Conservation (phyloP, 2,329 filamentous ascomycete genomes). For the Clarireedia sp. region DNA sequence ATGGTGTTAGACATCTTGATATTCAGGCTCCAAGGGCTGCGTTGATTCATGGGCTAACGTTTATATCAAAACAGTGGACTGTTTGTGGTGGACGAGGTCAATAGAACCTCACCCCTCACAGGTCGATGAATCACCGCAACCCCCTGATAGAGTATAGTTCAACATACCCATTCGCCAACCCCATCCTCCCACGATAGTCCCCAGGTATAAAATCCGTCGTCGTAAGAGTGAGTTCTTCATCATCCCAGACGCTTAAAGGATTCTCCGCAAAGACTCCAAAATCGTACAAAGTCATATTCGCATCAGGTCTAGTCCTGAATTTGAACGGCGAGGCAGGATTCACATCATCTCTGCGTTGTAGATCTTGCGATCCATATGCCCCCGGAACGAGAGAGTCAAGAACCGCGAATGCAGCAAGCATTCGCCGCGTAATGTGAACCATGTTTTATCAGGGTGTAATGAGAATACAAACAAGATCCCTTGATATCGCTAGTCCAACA, state of each 20-base stretch:
- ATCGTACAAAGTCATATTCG: neutral
- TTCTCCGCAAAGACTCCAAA: constrained; percentile 6
- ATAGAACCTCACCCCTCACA: neutral
- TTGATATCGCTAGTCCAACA: no score
- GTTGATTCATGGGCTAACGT: no score
- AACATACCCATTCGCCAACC: constrained; percentile 16
- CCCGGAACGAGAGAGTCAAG: neutral
- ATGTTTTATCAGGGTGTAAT: no score
- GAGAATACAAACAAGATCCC: no score
- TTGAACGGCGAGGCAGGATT: constrained; percentile 11
- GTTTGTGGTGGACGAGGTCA: neutral
- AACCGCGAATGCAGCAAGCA: no score
- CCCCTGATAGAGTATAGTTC: no score
- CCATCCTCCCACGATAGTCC: constrained; percentile 11
- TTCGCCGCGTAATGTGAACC: no score
- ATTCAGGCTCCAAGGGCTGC: no score
- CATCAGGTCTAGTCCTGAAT: constrained; percentile 9
- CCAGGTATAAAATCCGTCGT: constrained; percentile 9
- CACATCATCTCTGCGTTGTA: constrained; percentile 2
- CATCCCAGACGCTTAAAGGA: neutral
- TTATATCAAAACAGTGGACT: no score
- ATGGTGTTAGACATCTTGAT: neutral
- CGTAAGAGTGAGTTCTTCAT: constrained; percentile 2
- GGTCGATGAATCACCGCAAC: neutral
- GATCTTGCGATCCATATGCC: no score